phyloP scores from a whole-genome alignment of 768 basidiomycete species.

The Lactarius hengduanensis region DNA sequence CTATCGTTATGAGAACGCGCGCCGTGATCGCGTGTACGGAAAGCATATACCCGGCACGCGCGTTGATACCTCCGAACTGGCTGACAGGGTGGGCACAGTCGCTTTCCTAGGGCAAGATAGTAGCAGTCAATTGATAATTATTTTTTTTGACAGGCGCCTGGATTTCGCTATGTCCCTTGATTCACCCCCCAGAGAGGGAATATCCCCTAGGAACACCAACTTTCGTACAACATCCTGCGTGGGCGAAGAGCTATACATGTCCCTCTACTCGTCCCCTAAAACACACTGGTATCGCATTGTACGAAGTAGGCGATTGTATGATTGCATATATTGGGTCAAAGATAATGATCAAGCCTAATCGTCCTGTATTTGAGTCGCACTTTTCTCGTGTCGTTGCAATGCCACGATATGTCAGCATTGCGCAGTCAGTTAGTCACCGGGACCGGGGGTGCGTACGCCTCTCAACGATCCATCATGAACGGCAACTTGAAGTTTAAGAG shows the following conservation, averaged over 20 bases:
- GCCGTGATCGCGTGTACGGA: conserved; percentile 54
- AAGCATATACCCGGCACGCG: conserved; percentile 44
- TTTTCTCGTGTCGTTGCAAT: neutral
- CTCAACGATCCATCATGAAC: neutral
- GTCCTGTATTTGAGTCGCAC: neutral
- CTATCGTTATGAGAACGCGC: conserved; percentile 60
- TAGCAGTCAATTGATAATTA: neutral
- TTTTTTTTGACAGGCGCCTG: conserved; percentile 46
- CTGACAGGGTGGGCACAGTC: conserved; percentile 53
- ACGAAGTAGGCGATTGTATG: neutral
- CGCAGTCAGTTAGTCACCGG: neutral
- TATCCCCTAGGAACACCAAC: neutral
- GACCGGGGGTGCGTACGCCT: neutral
- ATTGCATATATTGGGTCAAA: neutral
- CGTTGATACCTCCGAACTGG: conserved; percentile 62
- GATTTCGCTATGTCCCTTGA: conserved; percentile 55
- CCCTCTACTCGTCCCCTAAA: neutral
- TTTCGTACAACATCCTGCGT: neutral
- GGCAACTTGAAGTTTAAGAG: neutral
- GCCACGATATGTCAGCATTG: neutral
- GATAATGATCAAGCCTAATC: neutral
- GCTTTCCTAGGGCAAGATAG: neutral
- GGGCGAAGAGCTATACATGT: neutral
- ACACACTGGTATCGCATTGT: neutral
- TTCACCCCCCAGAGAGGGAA: neutral